These are phyloP conservation scores for Crithidia fasciculata DNA, from an alignment of 208 protist species.

Conservation along the genomic window DNA sequence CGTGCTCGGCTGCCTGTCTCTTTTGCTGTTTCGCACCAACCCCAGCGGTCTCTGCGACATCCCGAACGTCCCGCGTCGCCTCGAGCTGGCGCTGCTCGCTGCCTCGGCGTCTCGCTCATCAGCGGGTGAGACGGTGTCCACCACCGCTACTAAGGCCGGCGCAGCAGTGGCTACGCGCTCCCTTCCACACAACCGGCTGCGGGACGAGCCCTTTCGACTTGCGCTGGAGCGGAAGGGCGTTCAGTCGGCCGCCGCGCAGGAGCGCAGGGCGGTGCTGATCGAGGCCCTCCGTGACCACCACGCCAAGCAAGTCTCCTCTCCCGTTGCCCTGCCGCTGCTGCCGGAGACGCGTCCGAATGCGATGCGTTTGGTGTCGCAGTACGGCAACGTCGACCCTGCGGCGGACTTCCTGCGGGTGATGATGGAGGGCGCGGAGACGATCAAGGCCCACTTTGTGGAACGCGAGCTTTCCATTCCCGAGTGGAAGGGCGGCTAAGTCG, in stretches of 20 bases:
- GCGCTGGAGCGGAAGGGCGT: slow-evolving; percentile 25
- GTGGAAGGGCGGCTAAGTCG: slow-evolving; percentile 10
- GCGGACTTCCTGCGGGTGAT: slow-evolving; percentile 23
- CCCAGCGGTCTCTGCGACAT: slow-evolving; percentile 20
- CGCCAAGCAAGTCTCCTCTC: slow-evolving; percentile 1
- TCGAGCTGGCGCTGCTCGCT: slow-evolving; percentile 25
- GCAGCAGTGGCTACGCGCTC: neutral
- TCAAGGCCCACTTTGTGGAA: slow-evolving; percentile 35
- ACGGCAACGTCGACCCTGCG: slow-evolving; percentile 22
- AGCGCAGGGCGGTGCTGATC: slow-evolving; percentile 20
- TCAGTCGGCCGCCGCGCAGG: slow-evolving; percentile 15
- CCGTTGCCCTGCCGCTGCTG: slow-evolving; percentile 24
- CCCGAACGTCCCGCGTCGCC: slow-evolving; percentile 29
- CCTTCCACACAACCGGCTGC: slow-evolving; percentile 31
- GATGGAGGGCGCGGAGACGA: slow-evolving; percentile 21
- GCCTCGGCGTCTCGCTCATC: neutral
- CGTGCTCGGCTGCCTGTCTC: slow-evolving; percentile 24
- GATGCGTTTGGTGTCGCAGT: slow-evolving; percentile 37
- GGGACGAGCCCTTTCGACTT: slow-evolving; percentile 29
- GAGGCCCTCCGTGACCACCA: slow-evolving; percentile 13
- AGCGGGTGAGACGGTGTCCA: neutral
- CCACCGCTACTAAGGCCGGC: neutral
- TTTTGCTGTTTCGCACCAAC: slow-evolving; percentile 16
- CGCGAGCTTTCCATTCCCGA: slow-evolving; percentile 33
- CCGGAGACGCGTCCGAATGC: slow-evolving; percentile 26